Evolutionary conservation across 78 protist genomes (phyloP), one percentile per base, ranked within the genome.

Genomic region (Emiliania huxleyi): DNA sequence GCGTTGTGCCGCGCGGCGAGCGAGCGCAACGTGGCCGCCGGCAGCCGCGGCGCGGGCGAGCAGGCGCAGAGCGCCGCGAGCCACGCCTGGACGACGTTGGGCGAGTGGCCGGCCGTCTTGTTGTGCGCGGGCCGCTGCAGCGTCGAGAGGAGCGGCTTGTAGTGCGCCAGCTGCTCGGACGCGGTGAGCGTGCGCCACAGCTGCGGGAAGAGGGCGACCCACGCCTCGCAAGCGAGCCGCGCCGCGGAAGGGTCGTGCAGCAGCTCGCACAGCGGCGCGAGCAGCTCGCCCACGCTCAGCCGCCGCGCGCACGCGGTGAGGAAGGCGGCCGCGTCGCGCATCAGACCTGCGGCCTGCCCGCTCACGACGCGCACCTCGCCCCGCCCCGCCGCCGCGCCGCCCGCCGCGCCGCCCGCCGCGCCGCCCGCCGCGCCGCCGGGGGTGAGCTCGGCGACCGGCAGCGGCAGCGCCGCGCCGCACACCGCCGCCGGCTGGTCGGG

Each of bases 1-100:
- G 94, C 85, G 49, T 91, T 92, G 95, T 49, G 96, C 25, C 77
- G 44, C 46, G 88, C 88, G 38, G 97, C 98, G 25, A 95, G 85
- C 75, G 90, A 93, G 37, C 62, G 33, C 69, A 96, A 56, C 19
- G 95, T 33, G 12, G 87, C 95, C 21, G 95, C 90, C 11, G 97
- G 95, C n/a, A 97, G 37, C 90, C 73, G 85, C 19, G 96, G 97
- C 23, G 26, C 15, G 15, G 96, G 95, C 38, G 46, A 4, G 94
- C 98, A 97, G 44, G 73, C 73, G 15, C 35, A 33, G 23, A 95
- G n/a, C 6, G 93, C 93, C 42, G 92, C 95, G 35, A 97, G 62
- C 52, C 96, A 77, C 18, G 90, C 94, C 89, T 89, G 95, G 35
- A 94, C 92, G 19, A 69, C 92, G 90, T 94, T 91, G 40, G 93